Evolutionary conservation across 495 filamentous ascomycete genomes (phyloP).

Genomic region (Lindgomyces ingoldianus): DNA sequence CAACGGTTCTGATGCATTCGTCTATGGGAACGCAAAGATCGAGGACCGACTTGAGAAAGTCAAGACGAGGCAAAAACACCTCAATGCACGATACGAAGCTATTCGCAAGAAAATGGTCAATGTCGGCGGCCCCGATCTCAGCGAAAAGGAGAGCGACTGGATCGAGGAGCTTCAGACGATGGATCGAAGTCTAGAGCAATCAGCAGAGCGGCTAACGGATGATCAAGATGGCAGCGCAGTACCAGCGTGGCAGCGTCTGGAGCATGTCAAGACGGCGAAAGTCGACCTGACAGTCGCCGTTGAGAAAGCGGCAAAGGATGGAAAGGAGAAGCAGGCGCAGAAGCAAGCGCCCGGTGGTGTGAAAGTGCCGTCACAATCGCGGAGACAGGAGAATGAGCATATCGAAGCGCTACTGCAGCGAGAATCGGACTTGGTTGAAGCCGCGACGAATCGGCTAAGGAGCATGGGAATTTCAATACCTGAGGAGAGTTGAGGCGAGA

Average conservation of each 20-base stretch:
- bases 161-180: slow-evolving; percentile 40
- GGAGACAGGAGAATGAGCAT: slow-evolving; percentile 37
- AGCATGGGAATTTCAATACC: slow-evolving; percentile 29
- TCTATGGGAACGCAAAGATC: slow-evolving; percentile 55
- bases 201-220: slow-evolving; percentile 11
- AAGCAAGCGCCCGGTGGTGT: slow-evolving; percentile 19
- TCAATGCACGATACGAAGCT: slow-evolving; percentile 64
- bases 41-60: slow-evolving; percentile 62
- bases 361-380: slow-evolving; percentile 36
- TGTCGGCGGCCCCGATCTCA: slow-evolving; percentile 63
- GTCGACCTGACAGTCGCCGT: slow-evolving; percentile 31
- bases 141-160: slow-evolving; percentile 45
- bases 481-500: background rate
- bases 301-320: slow-evolving; percentile 9
- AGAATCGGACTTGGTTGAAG: slow-evolving; percentile 31
- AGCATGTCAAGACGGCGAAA: slow-evolving; percentile 34
- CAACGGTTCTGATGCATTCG: slow-evolving; percentile 48
- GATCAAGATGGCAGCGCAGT: slow-evolving; percentile 21
- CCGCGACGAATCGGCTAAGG: slow-evolving; percentile 18
- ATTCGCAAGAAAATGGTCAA: slow-evolving; percentile 62
- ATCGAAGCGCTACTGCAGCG: slow-evolving; percentile 26
- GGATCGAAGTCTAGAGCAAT: slow-evolving; percentile 49
- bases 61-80: slow-evolving; percentile 58
- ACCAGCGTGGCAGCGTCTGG: slow-evolving; percentile 32
- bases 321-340: slow-evolving; percentile 7